These are phyloP conservation scores for Gastrolobium villosum DNA, from an alignment of 306 rosid species.

Conservation along the genomic window DNA sequence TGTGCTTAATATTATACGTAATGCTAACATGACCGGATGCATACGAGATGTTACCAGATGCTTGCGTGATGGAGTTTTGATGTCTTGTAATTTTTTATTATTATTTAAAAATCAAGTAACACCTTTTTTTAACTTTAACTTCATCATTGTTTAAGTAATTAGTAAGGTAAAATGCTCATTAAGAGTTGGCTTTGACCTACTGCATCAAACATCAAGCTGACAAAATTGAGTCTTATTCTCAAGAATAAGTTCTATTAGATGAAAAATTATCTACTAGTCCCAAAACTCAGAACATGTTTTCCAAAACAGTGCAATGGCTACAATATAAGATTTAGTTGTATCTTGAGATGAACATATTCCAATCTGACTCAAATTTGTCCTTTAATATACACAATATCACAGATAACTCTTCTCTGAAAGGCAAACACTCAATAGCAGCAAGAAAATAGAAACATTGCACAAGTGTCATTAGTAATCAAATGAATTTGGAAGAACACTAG, in stretches of 20 bases:
- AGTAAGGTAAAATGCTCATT: constrained; percentile 1
- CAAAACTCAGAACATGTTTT: constrained; percentile 35
- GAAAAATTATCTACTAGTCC: constrained; percentile 25
- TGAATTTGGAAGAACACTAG: constrained; percentile 30
- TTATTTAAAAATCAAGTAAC: no score
- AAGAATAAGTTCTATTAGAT: constrained; percentile 30
- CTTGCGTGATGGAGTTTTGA: no score
- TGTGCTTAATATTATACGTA: no score
- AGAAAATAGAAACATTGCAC: constrained; percentile 35
- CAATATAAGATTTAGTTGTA: constrained; percentile 31
- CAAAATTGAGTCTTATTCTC: constrained; percentile 26
- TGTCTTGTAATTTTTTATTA: no score
- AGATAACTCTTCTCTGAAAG: constrained; percentile 35
- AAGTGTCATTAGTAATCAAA: constrained; percentile 48
- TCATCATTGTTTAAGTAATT: not conserved
- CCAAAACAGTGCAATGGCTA: constrained; percentile 38
- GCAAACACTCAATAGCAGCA: constrained; percentile 41
- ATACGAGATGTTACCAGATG: no score
- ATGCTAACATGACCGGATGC: no score
- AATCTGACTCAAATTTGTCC: constrained; percentile 40
- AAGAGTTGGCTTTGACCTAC: not conserved
- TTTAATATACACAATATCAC: constrained; percentile 39
- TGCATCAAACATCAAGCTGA: constrained; percentile 15
- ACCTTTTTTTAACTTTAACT: not conserved
- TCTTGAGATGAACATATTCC: constrained; percentile 43